Conservation (phyloP, 2,329 filamentous ascomycete genomes). For the Hypoxylon sp. region DNA sequence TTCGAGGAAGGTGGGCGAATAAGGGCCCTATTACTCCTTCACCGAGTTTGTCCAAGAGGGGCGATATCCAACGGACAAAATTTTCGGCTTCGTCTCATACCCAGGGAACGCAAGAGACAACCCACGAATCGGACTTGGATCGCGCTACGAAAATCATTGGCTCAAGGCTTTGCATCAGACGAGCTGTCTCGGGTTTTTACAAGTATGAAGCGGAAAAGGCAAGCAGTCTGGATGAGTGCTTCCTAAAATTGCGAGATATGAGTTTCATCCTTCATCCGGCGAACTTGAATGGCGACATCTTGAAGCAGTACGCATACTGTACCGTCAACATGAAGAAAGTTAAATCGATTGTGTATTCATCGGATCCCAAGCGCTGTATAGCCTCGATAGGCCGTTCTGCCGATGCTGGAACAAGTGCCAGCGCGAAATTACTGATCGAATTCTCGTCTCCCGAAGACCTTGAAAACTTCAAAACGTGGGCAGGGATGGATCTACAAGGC, state of each 20-base stretch:
- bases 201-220: conserved; percentile 41
- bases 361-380: conserved; percentile 23
- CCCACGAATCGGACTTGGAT: not conserved
- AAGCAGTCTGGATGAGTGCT: conserved; percentile 32
- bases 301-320: conserved; percentile 43
- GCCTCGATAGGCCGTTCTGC: conserved; percentile 19
- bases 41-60: conserved; percentile 45
- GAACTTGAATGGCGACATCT: conserved; percentile 29
- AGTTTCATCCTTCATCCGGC: conserved; percentile 47
- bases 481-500: conserved; percentile 20
- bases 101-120: not conserved
- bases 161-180: conserved; percentile 40
- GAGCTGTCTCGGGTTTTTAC: conserved; percentile 43
- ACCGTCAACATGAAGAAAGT: conserved; percentile 44
- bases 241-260: conserved; percentile 42
- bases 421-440: conserved; percentile 46
- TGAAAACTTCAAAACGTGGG: conserved; percentile 45
- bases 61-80: conserved; percentile 43
- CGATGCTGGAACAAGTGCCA: conserved; percentile 21
- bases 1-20: conserved; percentile 22
- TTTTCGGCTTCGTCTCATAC: conserved; percentile 28
- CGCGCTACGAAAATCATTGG: conserved; percentile 32
- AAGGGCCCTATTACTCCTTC: conserved; percentile 35
- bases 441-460: conserved; percentile 40
- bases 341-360: not conserved